A percentile compares a stretch with the other conserved stretches of the same genome.
Evolutionary conservation across 225 moss, liverwort and hornwort genomes (phyloP).

Genomic region (Sphagnum contortum): DNA sequence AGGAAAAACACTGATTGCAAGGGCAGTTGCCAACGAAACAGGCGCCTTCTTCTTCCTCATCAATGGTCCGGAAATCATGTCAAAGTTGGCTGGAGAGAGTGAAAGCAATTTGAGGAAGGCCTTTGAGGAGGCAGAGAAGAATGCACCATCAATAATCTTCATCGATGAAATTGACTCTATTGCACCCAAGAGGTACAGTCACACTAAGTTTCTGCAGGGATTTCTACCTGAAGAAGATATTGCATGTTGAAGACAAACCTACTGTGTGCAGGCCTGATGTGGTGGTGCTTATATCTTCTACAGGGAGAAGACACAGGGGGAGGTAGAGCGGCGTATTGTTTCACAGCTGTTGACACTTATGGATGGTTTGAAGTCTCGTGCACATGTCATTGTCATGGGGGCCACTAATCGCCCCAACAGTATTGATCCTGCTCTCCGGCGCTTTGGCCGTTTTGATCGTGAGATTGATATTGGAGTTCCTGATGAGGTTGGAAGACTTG

Average conservation of each 20-base stretch:
- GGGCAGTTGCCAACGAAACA: slow-evolving; percentile 5
- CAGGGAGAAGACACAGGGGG: slow-evolving; percentile 8
- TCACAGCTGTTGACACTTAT: slow-evolving; percentile 5
- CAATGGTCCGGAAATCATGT: slow-evolving; percentile 8
- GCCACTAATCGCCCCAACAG: slow-evolving; percentile 39
- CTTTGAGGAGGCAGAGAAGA: background rate
- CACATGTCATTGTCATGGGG: slow-evolving; percentile 51
- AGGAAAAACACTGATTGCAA: slow-evolving; percentile 6
- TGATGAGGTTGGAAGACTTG: slow-evolving; percentile 37
- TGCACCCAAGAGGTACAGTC: background rate
- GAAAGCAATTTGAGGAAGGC: slow-evolving; percentile 5
- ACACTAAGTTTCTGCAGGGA: no score
- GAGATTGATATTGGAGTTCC: slow-evolving; percentile 48
- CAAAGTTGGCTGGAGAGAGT: slow-evolving; percentile 6
- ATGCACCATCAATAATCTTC: background rate
- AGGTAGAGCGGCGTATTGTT: slow-evolving; percentile 4
- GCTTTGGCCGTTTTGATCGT: slow-evolving; percentile 43
- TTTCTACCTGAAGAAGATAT: no score
- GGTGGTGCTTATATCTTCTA: no score
- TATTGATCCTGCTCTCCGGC: slow-evolving; percentile 36
- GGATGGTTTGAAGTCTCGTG: slow-evolving; percentile 13
- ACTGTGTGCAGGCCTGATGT: no score
- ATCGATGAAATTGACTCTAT: slow-evolving; percentile 8
- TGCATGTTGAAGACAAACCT: no score
- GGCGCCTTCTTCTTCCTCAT: slow-evolving; percentile 7